Base-by-base conservation (phyloP, 2,329 filamentous ascomycete genomes). In the Hymenoscyphus linearis region DNA sequence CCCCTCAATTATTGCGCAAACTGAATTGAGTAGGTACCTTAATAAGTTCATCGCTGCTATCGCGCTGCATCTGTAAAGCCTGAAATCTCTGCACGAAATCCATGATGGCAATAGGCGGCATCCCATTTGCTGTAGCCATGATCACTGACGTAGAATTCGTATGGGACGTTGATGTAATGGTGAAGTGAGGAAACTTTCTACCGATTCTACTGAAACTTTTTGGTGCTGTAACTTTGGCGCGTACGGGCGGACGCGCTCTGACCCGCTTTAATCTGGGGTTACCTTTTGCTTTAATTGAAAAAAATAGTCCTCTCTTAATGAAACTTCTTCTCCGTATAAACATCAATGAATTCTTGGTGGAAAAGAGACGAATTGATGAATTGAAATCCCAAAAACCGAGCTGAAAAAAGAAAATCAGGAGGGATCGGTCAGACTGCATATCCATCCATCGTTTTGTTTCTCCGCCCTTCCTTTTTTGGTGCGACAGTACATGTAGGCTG, bases 1-100 rank as follows among this genome's bases (percentile, higher is more conserved):
- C 60, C 52, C 36, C 31, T 35, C 35, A 50, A n/a, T n/a, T 16
- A 26, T 7, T 18, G 12, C n/a, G n/a, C 3, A 12, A 10, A 12
- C 5, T 35, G 22, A 12, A 57, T 37, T 16, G n/a, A 25, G 44
- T 16, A 50, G 74, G 50, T 69, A 80, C 81, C 75, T 79, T 78
- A 60, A 83, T 77, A 64, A 84, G 69, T 50, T 75, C 70, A 60
- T 81, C 76, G 52, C 72, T 77, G 14, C 68, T 72, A 40, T 79
- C 75, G 55, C 76, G 74, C 40, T 79, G 76, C 4, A 66, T 57
- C 62, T 79, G 76, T 53, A 82, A 72, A 40, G 71, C 67, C 53
- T 78, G 76, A 66, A 78, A 83, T 9, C 81, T 76, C 55, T 76
- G 71, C 63, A 81, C 69, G 66, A 84, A 82, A 54, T 78, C 76